Conservation (phyloP, 805 yeast genomes). For the Schwanniomyces sp. region DNA sequence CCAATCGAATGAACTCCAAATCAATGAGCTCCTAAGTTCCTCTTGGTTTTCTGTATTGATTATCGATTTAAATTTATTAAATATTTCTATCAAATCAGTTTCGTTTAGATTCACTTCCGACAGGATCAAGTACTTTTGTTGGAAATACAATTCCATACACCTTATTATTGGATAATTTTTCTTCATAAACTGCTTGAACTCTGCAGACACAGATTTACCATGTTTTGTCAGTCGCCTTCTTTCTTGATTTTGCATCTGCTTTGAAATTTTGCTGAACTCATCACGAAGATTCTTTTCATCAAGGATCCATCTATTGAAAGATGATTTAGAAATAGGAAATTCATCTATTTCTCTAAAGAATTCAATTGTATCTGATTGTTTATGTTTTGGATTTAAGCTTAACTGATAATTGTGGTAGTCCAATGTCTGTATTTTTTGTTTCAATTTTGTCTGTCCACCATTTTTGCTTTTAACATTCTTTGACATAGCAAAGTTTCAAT, state of each 20-base stretch:
- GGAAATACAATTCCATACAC: slow-evolving; percentile 8
- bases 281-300: slow-evolving; percentile 10
- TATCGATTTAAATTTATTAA: slow-evolving; percentile 5
- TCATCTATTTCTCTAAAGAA: slow-evolving; percentile 9
- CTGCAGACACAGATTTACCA: not conserved
- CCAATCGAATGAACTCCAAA: slow-evolving; percentile 2
- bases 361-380: slow-evolving; percentile 16
- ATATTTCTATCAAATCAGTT: slow-evolving; percentile 6
- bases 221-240: slow-evolving; percentile 5
- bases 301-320: slow-evolving; percentile 17
- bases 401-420: slow-evolving; percentile 19
- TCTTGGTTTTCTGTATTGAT: not conserved
- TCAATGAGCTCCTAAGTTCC: slow-evolving; percentile 2
- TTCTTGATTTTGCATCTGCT: slow-evolving; percentile 1
- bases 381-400: slow-evolving; percentile 15
- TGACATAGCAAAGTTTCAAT: not conserved
- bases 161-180: slow-evolving; percentile 6
- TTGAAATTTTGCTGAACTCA: slow-evolving; percentile 6
- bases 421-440: slow-evolving; percentile 13
- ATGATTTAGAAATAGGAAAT: slow-evolving; percentile 14
- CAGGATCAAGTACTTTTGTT: slow-evolving; percentile 6
- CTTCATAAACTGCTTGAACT: slow-evolving; percentile 6
- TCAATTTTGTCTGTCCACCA: slow-evolving; percentile 7
- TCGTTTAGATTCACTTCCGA: slow-evolving; percentile 5
- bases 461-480: not conserved